Evolutionary conservation across 352 stramenopile genomes (phyloP).

Genomic region (Pythium biforme): DNA sequence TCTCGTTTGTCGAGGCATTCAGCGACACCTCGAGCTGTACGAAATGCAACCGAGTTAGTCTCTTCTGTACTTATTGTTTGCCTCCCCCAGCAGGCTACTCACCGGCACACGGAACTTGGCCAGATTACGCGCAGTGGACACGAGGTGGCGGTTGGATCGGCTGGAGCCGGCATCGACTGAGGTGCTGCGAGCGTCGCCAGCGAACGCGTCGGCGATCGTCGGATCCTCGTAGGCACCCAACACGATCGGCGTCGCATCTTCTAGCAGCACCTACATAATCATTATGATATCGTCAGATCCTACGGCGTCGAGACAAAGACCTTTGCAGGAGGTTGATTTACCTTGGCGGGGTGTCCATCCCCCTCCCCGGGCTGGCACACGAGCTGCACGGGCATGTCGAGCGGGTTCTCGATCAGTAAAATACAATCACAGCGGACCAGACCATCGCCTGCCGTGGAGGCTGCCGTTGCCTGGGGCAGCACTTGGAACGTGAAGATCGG

Average conservation of each 20-base stretch:
- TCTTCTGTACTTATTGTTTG: neutral
- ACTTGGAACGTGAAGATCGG: constrained; percentile 72
- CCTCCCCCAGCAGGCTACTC: neutral
- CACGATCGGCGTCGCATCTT: constrained; percentile 60
- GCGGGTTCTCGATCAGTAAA: constrained; percentile 79
- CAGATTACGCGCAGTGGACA: constrained; percentile 36
- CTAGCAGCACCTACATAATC: constrained; percentile 35
- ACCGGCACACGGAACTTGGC: constrained; percentile 20
- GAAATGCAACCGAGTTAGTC: neutral
- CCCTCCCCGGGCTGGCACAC: constrained; percentile 33
- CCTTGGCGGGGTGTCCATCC: constrained; percentile 25
- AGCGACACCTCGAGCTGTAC: constrained; percentile 4
- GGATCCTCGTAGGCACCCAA: constrained; percentile 83
- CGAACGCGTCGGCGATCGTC: constrained; percentile 71
- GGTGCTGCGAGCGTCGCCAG: constrained; percentile 26
- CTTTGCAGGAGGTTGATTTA: neutral
- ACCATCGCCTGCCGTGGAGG: neutral
- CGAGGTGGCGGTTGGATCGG: constrained; percentile 48
- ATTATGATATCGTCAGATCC: neutral
- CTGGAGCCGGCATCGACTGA: constrained; percentile 16
- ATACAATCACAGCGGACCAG: constrained; percentile 40
- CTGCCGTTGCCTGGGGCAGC: constrained; percentile 33
- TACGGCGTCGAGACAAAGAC: neutral
- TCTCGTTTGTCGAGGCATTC: neutral
- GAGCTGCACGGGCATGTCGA: constrained; percentile 71